A percentile compares a stretch with the other conserved stretches of the same genome.
Conservation (phyloP, 768 basidiomycete species). For the Royoungia palumana region DNA sequence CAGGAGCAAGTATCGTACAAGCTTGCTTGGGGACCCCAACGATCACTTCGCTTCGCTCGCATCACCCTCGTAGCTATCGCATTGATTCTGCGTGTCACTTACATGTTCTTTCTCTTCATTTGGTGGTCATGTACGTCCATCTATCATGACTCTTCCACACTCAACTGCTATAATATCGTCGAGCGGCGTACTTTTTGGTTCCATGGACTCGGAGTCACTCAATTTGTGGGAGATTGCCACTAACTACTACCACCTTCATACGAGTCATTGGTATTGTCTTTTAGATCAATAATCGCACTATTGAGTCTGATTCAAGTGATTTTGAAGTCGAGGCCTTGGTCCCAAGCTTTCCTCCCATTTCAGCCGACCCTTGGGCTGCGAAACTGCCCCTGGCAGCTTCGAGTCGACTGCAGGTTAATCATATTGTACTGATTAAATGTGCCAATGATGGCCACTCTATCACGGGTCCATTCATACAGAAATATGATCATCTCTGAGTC, state of each 20-base stretch:
- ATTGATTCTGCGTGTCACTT: too few species aligned
- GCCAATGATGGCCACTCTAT: background rate
- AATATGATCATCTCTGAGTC: conserved; percentile 33
- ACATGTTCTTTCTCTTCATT: background rate
- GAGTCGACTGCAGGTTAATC: too few species aligned
- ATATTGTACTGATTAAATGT: too few species aligned
- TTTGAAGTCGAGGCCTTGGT: too few species aligned
- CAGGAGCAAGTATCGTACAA: conserved; percentile 52
- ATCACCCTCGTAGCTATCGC: conserved; percentile 12
- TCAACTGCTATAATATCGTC: conserved; percentile 7
- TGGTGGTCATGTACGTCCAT: background rate
- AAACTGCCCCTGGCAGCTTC: too few species aligned
- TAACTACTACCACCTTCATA: background rate
- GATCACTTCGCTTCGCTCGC: conserved; percentile 19
- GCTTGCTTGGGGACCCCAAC: conserved; percentile 33
- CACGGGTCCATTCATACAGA: conserved; percentile 15
- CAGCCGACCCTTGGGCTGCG: too few species aligned
- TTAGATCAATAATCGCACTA: too few species aligned
- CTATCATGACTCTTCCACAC: background rate
- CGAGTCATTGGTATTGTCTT: too few species aligned
- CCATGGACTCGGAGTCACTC: background rate
- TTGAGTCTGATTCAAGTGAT: too few species aligned
- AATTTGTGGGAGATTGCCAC: background rate
- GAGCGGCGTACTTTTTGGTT: background rate
- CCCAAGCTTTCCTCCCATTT: too few species aligned